phyloP scores from a whole-genome alignment of 1,284 basidiomycete genomes.

The Malassezia caprae region DNA sequence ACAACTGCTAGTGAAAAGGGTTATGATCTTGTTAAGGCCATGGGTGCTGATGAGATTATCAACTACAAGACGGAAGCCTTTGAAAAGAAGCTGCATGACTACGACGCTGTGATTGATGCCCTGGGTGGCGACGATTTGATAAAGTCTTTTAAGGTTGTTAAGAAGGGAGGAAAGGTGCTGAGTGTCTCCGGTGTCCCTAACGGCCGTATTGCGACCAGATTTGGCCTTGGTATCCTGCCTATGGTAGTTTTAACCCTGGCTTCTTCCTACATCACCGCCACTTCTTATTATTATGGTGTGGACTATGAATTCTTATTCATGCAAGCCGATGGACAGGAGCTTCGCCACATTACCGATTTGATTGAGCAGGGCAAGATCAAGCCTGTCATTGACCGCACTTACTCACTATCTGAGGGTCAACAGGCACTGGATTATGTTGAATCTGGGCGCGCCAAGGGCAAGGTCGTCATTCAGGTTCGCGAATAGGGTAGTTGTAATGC shows the following conservation, averaged over 20 bases:
- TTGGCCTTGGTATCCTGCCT: not conserved
- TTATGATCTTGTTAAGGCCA: not conserved
- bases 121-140: not conserved
- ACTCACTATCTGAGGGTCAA: not conserved
- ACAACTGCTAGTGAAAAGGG: constrained; percentile 26
- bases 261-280: not conserved
- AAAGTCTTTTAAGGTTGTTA: not conserved
- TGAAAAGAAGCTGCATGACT: not conserved
- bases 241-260: not conserved
- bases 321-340: not conserved
- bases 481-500: not conserved
- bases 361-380: not conserved
- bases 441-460: not conserved
- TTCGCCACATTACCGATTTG: not conserved
- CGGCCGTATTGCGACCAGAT: not conserved
- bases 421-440: not conserved
- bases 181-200: not conserved
- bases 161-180: not conserved
- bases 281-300: not conserved
- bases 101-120: not conserved
- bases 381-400: not conserved
- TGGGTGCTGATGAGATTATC: constrained; percentile 1
- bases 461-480: not conserved
- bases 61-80: not conserved
- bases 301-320: not conserved